phyloP scores from a whole-genome alignment of 345 rosid species.

The Noccaea caerulescens region DNA sequence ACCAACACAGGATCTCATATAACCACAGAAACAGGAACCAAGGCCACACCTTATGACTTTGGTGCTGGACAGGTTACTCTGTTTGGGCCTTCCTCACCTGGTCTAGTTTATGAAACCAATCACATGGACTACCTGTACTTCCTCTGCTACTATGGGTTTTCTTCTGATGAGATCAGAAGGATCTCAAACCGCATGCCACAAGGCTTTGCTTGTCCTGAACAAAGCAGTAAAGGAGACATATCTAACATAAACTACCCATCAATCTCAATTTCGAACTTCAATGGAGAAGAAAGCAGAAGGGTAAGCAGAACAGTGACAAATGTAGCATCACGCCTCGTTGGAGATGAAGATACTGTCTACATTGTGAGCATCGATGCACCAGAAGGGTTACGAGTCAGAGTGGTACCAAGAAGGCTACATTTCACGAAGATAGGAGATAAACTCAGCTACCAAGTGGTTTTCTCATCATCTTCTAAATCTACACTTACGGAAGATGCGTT shows the following conservation, averaged over 20 bases:
- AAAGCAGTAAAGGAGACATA: conserved; percentile 48
- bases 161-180: conserved; percentile 40
- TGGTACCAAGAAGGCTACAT: conserved; percentile 49
- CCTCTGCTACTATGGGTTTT: conserved; percentile 60
- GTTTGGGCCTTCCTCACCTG: conserved; percentile 57
- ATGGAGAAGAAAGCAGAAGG: conserved; percentile 42
- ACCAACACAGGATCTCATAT: conserved; percentile 57
- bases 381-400: conserved; percentile 45
- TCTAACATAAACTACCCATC: conserved; percentile 79
- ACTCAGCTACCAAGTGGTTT: conserved; percentile 50
- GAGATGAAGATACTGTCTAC: conserved; percentile 50
- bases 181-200: conserved; percentile 47
- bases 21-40: conserved; percentile 53
- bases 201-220: conserved; percentile 53
- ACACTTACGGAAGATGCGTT: conserved; percentile 43
- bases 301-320: conserved; percentile 61
- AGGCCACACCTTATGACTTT: conserved; percentile 62
- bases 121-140: conserved; percentile 63
- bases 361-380: conserved; percentile 42
- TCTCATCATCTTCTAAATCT: conserved; percentile 42
- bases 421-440: conserved; percentile 50
- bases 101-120: conserved; percentile 64
- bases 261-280: conserved; percentile 54
- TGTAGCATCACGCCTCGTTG: conserved; percentile 46
- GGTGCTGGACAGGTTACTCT: conserved; percentile 70